Evolutionary conservation across 2,329 filamentous ascomycete species (phyloP), one percentile per base, ranked within the genome.

Genomic region (Endocalyx cinctus): DNA sequence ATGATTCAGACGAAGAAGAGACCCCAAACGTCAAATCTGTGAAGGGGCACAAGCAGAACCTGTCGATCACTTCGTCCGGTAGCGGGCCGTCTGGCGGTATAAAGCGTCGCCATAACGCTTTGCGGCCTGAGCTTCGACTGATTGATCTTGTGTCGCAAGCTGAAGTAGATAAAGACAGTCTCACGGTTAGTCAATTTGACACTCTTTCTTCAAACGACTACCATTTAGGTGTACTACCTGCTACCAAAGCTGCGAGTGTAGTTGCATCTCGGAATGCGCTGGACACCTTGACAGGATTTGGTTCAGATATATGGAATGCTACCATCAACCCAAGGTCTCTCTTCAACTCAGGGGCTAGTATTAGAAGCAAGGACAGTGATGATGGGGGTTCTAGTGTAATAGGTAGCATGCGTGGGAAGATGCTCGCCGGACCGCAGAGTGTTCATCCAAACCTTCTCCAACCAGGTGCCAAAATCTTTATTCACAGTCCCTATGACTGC

Each of bases 401-500:
- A 5, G 59, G 53, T 5, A 68, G 62, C 34, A 47, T 58, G 13
- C 54, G 57, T 29, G 46, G 44, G 5, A 41, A 43, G 6, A 43
- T 43, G 10, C 52, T 48, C 25, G 36, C 51, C 6, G 38, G 43
- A 4, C 42, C 52, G 4, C 57, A 58, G 23, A 58, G 64, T 10
- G 63, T 71, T 2, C 71, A 82, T 53, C 60, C 74, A 34, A 69
- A 68, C 47, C 57, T 84, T 43, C 50, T 70, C 45, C 72, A 78
- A 50, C 67, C 67, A 31, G 72, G 75, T 2, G 59, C 72, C 48
- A 58, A 97, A 52, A 84, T 98, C 12, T 96, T 96, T 55, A 87
- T 98, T 25, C 88, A 95, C 51, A 96, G 88, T 49, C 92, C 92
- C 0, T 98, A 94, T 54, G 92, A 98, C 60, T 97, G 89, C 50